Base-by-base conservation (phyloP, 768 basidiomycete genomes). In the Krasilnikovozyma curviuscula region DNA sequence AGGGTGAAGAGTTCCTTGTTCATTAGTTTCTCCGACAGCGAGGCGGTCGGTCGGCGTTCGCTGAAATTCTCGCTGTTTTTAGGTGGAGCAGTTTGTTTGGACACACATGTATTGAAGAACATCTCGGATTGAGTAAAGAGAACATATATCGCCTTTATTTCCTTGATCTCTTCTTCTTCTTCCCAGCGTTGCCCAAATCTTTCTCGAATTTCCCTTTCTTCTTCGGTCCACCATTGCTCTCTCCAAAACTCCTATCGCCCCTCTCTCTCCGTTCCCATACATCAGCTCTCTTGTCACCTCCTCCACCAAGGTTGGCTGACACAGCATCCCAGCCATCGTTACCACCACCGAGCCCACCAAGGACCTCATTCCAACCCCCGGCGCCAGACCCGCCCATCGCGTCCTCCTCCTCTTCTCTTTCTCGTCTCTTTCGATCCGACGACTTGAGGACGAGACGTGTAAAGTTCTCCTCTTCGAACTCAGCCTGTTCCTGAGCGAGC, bases 171-270 rank as follows among this genome's bases (percentile, higher is more conserved):
- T 24, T 28, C 40, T 46, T 42, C 16, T 34, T 46, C 31, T 27
- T 40, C 40, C n/a, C n/a, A n/a, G n/a, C n/a, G n/a, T 42, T 41
- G 13, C 45, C 41, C 18, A 46, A 38, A 28, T 33, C 50, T 21
- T 46, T 40, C 40, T 52, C 50, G 21, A 52, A 52, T 18, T 34
- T 46, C 24, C 50, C 50, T 46, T 52, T 52, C 40, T 46, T 52
- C 30, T 25, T 30, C 46, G 46, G 46, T 19, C 29, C 39, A 9
- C 38, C 37, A 21, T 16, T 16, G 3, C 30, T 40, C 5, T 8
- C 40, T 10, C 29, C 47, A 10, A 27, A 31, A 29, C 4, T 44
- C 42, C 28, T 30, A 29, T 21, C 23, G 33, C 14, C 37, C 46
- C 31, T 24, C 50, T 41, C 45, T 52, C 50, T 47, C 40, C 39